phyloP scores from a whole-genome alignment of 805 yeast species.

The Saccharomycopsis malanga region DNA sequence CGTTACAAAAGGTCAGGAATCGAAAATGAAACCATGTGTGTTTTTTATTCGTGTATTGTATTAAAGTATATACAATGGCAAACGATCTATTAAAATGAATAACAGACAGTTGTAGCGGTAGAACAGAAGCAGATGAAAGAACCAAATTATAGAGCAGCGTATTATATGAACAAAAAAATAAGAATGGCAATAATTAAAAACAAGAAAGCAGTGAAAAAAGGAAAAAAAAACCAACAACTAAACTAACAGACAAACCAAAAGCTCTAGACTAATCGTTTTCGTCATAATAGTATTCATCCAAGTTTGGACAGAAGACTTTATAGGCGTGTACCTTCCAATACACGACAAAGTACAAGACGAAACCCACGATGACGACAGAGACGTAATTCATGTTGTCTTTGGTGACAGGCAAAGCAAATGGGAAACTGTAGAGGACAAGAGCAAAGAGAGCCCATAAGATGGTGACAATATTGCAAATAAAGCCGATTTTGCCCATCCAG shows the following conservation, averaged over 20 bases:
- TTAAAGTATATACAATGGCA: too few species aligned
- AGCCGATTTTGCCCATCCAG: constrained; percentile 55
- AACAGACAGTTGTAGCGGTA: too few species aligned
- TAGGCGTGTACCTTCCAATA: constrained; percentile 46
- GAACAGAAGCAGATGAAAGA: too few species aligned
- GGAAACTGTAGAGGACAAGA: constrained; percentile 56
- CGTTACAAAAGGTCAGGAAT: too few species aligned
- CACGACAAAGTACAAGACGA: constrained; percentile 35
- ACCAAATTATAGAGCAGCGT: too few species aligned
- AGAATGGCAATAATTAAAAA: not conserved
- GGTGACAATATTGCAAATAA: constrained; percentile 42
- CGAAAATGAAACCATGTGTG: too few species aligned
- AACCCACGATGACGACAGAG: constrained; percentile 46
- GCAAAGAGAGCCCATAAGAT: constrained; percentile 54
- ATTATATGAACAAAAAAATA: not conserved
- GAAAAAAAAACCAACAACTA: not conserved
- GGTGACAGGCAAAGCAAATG: constrained; percentile 54
- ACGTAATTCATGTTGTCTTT: constrained; percentile 63
- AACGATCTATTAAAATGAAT: too few species aligned
- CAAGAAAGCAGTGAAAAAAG: not conserved
- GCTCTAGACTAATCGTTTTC: constrained; percentile 18
- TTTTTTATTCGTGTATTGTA: too few species aligned
- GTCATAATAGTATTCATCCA: constrained; percentile 20
- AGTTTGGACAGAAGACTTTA: constrained; percentile 22
- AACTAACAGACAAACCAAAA: not conserved